phyloP scores from a whole-genome alignment of 1,139 yeast genomes.

The Pichia cactophila region DNA sequence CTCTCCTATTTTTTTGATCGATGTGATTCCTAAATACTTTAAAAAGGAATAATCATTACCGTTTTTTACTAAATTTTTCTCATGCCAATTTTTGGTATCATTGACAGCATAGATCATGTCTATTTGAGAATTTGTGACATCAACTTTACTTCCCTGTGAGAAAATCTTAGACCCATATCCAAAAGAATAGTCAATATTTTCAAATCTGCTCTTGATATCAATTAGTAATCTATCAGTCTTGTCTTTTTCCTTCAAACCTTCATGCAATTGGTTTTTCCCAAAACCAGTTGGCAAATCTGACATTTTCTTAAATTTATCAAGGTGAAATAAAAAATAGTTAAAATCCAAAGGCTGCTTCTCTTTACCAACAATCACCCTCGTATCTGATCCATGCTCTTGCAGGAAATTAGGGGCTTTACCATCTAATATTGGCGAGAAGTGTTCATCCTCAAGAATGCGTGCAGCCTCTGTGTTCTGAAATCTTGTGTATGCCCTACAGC shows the following conservation, averaged over 20 bases:
- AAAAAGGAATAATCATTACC: slow-evolving; percentile 73
- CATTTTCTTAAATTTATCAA: slow-evolving; percentile 31
- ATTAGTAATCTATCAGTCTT: slow-evolving; percentile 39
- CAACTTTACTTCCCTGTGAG: slow-evolving; percentile 55
- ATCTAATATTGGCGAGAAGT: background rate
- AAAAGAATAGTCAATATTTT: slow-evolving; percentile 44
- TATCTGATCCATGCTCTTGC: background rate
- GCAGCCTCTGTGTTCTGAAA: background rate
- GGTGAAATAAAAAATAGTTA: slow-evolving; percentile 30
- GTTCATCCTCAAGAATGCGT: background rate
- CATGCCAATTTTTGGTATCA: slow-evolving; percentile 69
- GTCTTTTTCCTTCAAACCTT: slow-evolving; percentile 33
- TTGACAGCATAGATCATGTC: slow-evolving; percentile 85
- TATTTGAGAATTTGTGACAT: slow-evolving; percentile 53
- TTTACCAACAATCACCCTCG: slow-evolving; percentile 15
- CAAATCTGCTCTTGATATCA: slow-evolving; percentile 47
- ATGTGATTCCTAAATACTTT: slow-evolving; percentile 50
- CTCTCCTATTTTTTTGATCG: slow-evolving; percentile 54
- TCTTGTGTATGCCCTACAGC: background rate
- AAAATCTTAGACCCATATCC: slow-evolving; percentile 97
- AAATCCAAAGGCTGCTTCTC: slow-evolving; percentile 30
- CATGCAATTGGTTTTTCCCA: slow-evolving; percentile 50
- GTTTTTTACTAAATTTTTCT: slow-evolving; percentile 54
- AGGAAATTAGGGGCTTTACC: background rate
- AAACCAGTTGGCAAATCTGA: slow-evolving; percentile 45